A percentile compares a stretch with the other conserved stretches of the same genome.
These are phyloP conservation scores for Flaveria brownii DNA, from an alignment of 129 eudicot genomes.

Conservation along the genomic window DNA sequence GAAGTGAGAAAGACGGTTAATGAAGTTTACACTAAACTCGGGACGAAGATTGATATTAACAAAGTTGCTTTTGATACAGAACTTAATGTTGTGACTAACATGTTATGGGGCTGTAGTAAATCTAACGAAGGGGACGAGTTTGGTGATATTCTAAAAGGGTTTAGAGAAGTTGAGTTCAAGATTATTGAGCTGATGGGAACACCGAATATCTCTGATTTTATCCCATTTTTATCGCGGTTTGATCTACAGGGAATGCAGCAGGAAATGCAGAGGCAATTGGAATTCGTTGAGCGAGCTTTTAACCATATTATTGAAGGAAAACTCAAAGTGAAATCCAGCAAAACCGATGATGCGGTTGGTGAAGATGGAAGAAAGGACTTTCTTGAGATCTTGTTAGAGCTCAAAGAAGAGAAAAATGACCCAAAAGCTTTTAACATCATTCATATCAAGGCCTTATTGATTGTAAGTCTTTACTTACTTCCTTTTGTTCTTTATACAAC, in stretches of 20 bases:
- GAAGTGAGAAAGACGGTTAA: conserved; percentile 26
- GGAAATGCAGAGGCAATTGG: conserved; percentile 35
- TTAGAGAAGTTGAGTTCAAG: conserved; percentile 34
- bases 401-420: conserved; percentile 27
- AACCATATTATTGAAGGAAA: conserved; percentile 29
- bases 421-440: conserved; percentile 32
- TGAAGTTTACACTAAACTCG: neutral
- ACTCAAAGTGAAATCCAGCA: conserved; percentile 13
- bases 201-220: conserved; percentile 41
- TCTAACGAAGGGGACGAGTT: conserved; percentile 29
- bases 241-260: conserved; percentile 45
- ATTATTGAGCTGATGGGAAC: conserved; percentile 34
- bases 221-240: conserved; percentile 35
- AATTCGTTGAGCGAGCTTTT: conserved; percentile 30
- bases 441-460: conserved; percentile 45
- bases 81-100: conserved; percentile 42
- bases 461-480: conserved; percentile 23
- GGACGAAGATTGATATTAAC: conserved; percentile 13
- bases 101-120: conserved; percentile 41
- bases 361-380: conserved; percentile 43
- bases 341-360: conserved; percentile 12
- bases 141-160: conserved; percentile 5
- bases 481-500: neutral
- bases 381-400: conserved; percentile 42
- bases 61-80: conserved; percentile 24